Evolutionary conservation across 2,329 filamentous ascomycete species (phyloP).

Genomic region (Falciphora oryzae): DNA sequence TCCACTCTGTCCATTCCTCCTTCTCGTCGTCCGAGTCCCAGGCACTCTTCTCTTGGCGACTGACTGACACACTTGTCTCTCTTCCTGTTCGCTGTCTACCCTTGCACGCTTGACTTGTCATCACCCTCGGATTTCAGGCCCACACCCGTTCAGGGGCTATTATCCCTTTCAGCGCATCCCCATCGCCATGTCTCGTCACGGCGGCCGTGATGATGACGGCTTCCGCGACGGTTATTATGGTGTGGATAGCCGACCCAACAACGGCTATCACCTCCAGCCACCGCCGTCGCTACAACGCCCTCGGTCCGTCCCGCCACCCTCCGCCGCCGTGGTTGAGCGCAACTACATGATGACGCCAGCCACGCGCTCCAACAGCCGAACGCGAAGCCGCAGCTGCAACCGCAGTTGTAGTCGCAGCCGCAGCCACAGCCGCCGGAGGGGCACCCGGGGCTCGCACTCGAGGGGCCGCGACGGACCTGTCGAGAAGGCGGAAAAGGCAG

Average conservation of each 20-base stretch:
- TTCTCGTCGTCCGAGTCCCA: neutral
- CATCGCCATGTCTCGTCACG: constrained; percentile 21
- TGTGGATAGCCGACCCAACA: neutral
- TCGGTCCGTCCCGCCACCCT: constrained; percentile 21
- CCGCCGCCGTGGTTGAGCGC: constrained; percentile 4
- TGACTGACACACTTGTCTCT: neutral
- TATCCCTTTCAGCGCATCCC: neutral
- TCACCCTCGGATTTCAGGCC: neutral
- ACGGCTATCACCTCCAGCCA: constrained; percentile 18
- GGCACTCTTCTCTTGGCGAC: neutral
- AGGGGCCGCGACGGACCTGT: constrained; percentile 26
- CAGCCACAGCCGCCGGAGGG: constrained; percentile 4
- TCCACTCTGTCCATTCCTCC: neutral
- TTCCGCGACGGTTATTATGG: neutral
- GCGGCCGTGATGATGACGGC: neutral
- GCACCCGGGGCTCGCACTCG: constrained; percentile 7
- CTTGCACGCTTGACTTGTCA: no score
- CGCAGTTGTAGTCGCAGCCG: neutral
- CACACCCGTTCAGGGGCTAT: no score
- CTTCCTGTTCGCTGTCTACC: neutral
- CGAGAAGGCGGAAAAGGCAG: constrained; percentile 33
- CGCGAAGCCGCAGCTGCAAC: constrained; percentile 7
- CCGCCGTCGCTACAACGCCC: constrained; percentile 22
- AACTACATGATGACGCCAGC: neutral
- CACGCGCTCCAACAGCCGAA: constrained; percentile 3